These are phyloP conservation scores for Tricladium varicosporioides DNA, from an alignment of 2,329 filamentous ascomycete species.

Conservation along the genomic window DNA sequence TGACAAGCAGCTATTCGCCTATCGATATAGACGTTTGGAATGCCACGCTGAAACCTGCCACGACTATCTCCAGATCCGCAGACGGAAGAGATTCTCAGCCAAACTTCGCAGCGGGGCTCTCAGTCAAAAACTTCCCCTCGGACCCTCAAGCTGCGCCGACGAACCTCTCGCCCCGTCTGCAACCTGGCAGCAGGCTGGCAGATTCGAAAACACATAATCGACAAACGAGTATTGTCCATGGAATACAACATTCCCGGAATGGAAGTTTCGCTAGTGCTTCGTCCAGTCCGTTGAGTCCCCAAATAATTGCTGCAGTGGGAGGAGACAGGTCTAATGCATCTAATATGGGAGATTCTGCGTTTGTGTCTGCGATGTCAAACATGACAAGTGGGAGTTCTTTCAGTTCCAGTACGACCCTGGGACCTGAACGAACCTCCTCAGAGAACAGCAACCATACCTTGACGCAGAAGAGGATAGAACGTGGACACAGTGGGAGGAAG, in stretches of 20 bases:
- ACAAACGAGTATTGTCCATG: conserved; percentile 96
- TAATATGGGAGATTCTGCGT: conserved; percentile 31
- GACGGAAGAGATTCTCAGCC: conserved; percentile 25
- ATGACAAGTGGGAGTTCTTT: conserved; percentile 30
- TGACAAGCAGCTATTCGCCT: conserved; percentile 24
- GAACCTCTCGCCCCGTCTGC: conserved; percentile 29
- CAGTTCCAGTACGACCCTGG: conserved; percentile 29
- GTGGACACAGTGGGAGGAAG: conserved; percentile 65
- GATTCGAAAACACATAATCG: conserved; percentile 72
- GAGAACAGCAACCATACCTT: conserved; percentile 44
- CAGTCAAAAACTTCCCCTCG: conserved; percentile 16
- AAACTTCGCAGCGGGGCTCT: conserved; percentile 18
- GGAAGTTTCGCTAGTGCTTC: conserved; percentile 79
- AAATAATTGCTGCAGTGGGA: conserved; percentile 73
- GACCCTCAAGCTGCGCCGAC: conserved; percentile 25
- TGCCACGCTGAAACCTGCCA: conserved; percentile 31
- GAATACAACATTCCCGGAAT: conserved; percentile 88
- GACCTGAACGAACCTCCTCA: conserved; percentile 38
- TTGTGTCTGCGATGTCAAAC: conserved; percentile 26
- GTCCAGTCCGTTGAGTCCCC: conserved; percentile 82
- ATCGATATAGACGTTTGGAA: conserved; percentile 31
- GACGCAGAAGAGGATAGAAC: conserved; percentile 54
- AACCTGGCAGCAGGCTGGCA: conserved; percentile 40
- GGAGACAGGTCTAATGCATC: conserved; percentile 32
- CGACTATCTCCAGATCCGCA: conserved; percentile 22